A percentile compares a stretch with the other conserved stretches of the same genome.
phyloP scores from a whole-genome alignment of 2,329 filamentous ascomycete species.

The Aspergillus udagawae region DNA sequence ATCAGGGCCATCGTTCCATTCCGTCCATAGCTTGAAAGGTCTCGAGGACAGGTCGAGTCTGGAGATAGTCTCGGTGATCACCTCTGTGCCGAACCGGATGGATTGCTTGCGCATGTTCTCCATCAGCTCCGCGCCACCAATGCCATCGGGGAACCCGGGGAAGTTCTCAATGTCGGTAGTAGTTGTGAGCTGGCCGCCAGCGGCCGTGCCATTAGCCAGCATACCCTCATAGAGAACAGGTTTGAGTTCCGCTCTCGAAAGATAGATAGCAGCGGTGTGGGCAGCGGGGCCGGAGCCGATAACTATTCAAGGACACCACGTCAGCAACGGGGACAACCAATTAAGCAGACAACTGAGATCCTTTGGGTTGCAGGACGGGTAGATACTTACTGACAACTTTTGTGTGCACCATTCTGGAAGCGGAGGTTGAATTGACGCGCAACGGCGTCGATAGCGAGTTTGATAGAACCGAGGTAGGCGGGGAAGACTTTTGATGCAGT shows the following conservation, averaged over 20 bases:
- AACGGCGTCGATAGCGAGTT: conserved; percentile 35
- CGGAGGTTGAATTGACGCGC: conserved; percentile 36
- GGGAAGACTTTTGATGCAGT: conserved; percentile 57
- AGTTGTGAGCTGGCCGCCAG: conserved; percentile 94
- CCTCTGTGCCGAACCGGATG: conserved; percentile 83
- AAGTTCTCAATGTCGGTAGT: conserved; percentile 99
- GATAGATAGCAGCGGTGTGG: conserved; percentile 95
- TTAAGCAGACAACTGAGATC: conserved; percentile 11
- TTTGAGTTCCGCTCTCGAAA: conserved; percentile 88
- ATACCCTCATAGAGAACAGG: conserved; percentile 97
- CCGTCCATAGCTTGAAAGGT: conserved; percentile 91
- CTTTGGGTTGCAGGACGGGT: not conserved
- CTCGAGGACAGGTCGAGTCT: conserved; percentile 78
- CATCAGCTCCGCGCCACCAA: conserved; percentile 88
- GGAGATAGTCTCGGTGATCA: conserved; percentile 87
- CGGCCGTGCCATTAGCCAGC: conserved; percentile 93
- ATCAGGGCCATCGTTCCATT: conserved; percentile 71
- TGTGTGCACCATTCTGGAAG: conserved; percentile 72
- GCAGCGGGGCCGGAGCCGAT: conserved; percentile 95
- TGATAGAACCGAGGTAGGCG: conserved; percentile 32
- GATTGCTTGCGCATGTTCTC: conserved; percentile 93
- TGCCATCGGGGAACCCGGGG: conserved; percentile 85
- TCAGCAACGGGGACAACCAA: conserved; percentile 16
- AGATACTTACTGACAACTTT: conserved; percentile 76
- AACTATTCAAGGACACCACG: conserved; percentile 44